Evolutionary conservation across 108 stramenopile species (phyloP), one percentile per base, ranked within the genome.

Genomic region (Chaetoceros tenuissimus): DNA sequence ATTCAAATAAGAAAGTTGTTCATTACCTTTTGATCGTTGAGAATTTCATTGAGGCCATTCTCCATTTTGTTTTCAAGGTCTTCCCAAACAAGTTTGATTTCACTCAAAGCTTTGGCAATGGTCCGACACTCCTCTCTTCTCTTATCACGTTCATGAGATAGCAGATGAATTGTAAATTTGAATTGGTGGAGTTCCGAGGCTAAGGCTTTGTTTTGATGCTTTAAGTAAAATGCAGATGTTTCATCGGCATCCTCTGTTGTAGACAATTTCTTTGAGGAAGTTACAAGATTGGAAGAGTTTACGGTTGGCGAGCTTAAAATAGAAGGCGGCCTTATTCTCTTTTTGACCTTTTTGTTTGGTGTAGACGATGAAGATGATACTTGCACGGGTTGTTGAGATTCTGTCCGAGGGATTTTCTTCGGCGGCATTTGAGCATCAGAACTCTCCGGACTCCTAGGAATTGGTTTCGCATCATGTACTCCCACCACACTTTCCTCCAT

Each of bases 151-250:
- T 93, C 91, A 22, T 66, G 60, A 63, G 74, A 72, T 20, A 89
- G 59, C 48, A 74, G 58, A 23, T 60, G 40, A 21, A 83, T 61
- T 30, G 73, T 69, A 53, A 78, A 64, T 48, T 85, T 65, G 10
- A 82, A 68, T 16, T 69, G 53, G 30, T 73, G 68, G 2, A 89
- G 71, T 61, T 94, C 92, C 43, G 71, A 67, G 20, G 80, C 77
- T 25, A 94, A 57, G 3, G 88, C 82, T 51, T 57, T 57, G 62
- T 94, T 94, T 61, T 89, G 87, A 59, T 82, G 81, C 34, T 80
- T 71, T 24, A 94, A 58, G 47, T 78, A 92, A 64, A 87, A 92
- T 1, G 72, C 48, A 23, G 69, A 56, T 18, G 55, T 43, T 20
- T 71, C 65, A 54, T 74, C 66, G 19, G 63, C 69, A 23, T 79